phyloP scores from a whole-genome alignment of 192 early-diverging fungal genomes.

The Umbelopsis sp. region DNA sequence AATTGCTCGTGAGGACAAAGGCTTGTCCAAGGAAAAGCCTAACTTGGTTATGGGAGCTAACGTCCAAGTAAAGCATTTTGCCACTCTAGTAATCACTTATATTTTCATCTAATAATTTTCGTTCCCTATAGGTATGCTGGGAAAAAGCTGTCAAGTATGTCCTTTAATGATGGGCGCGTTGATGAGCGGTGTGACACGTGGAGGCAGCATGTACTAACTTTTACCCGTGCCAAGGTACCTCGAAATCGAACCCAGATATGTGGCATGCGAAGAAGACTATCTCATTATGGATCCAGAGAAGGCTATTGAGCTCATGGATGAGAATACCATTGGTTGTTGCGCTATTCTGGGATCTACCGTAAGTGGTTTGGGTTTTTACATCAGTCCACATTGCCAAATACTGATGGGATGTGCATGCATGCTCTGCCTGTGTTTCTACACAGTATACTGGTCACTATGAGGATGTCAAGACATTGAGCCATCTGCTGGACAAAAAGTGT shows the following conservation, averaged over 20 bases:
- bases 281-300: slow-evolving; percentile 63
- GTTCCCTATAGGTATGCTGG: background rate
- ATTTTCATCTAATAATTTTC: background rate
- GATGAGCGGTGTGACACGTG: too few species aligned
- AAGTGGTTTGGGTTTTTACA: background rate
- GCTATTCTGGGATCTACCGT: slow-evolving; percentile 74
- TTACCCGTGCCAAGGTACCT: slow-evolving; percentile 22
- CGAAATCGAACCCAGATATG: slow-evolving; percentile 42
- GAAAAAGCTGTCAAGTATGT: slow-evolving; percentile 11
- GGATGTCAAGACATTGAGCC: slow-evolving; percentile 63
- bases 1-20: slow-evolving; percentile 52
- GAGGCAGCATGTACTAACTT: background rate
- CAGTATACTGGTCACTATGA: slow-evolving; percentile 85
- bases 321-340: slow-evolving; percentile 84
- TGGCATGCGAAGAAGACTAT: slow-evolving; percentile 32
- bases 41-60: slow-evolving; percentile 81
- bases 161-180: too few species aligned
- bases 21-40: slow-evolving; percentile 68
- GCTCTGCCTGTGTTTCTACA: background rate
- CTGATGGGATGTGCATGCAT: background rate
- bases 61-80: slow-evolving; percentile 52
- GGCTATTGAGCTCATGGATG: slow-evolving; percentile 71
- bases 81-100: background rate
- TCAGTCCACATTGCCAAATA: background rate
- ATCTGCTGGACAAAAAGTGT: slow-evolving; percentile 62